Evolutionary conservation across 116 monocot species (phyloP).

Genomic region (Iris pallida): DNA sequence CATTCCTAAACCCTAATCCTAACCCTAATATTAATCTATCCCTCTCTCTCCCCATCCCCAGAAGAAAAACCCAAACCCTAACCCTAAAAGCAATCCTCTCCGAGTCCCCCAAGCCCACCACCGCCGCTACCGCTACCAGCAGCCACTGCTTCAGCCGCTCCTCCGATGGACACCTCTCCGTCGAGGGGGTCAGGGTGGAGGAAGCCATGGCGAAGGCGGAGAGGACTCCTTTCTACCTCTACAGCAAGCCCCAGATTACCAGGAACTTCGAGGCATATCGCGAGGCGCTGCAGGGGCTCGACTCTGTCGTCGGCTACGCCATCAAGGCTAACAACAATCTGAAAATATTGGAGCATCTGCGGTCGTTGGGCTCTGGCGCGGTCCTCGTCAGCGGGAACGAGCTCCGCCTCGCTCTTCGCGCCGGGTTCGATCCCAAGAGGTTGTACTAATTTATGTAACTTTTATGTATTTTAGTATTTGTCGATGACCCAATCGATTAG

Average conservation of each 20-base stretch:
- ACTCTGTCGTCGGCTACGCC: slow-evolving; percentile 82
- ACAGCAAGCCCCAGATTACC: slow-evolving; percentile 94
- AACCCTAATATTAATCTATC: neutral
- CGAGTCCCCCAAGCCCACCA: slow-evolving; percentile 8
- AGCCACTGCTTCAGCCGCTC: slow-evolving; percentile 63
- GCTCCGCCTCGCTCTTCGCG: slow-evolving; percentile 67
- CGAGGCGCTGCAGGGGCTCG: slow-evolving; percentile 72
- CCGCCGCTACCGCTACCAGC: slow-evolving; percentile 8
- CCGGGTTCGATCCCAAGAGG: slow-evolving; percentile 83
- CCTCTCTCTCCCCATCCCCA: slow-evolving; percentile 2
- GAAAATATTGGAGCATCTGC: slow-evolving; percentile 78
- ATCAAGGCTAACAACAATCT: slow-evolving; percentile 98
- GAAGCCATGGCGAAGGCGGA: slow-evolving; percentile 67
- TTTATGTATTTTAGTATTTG: neutral
- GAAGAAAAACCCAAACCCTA: slow-evolving; percentile 2
- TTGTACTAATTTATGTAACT: neutral
- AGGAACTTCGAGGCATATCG: slow-evolving; percentile 76
- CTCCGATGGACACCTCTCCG: slow-evolving; percentile 68
- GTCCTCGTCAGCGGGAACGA: slow-evolving; percentile 97
- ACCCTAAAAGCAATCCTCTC: slow-evolving; percentile 26
- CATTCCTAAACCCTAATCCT: neutral
- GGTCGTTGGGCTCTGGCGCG: slow-evolving; percentile 70
- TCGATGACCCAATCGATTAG: neutral
- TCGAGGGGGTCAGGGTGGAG: slow-evolving; percentile 66
- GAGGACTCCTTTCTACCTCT: slow-evolving; percentile 86